Base-by-base conservation (phyloP, 1,139 yeast species). In the Suhomyces maxii region DNA sequence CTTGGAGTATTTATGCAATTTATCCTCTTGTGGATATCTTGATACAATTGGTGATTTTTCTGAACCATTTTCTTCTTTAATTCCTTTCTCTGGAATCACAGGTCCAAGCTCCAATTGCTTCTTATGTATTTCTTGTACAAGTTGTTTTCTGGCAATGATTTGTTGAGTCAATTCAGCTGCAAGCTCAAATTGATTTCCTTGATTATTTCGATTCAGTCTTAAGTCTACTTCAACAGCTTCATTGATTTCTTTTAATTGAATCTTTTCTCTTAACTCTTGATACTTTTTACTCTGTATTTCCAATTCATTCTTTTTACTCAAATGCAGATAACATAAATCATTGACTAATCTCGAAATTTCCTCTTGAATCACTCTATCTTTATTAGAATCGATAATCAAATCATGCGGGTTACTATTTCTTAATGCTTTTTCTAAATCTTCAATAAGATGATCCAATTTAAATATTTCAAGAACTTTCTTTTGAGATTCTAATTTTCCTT, bases 341-440 rank as follows among this genome's bases (percentile, higher is more conserved):
- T 73, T 74, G 30, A 67, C 55, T 37, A 75, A 59, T 31, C 79
- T 56, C 46, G 63, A 61, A 25, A 75, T 71, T 52, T 75, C 80
- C 38, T 73, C 79, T 51, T 75, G 80, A 13, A 75, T 63, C 8
- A 74, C 59, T 43, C 59, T 60, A 50, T 72, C 76, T 39, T 60
- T 57, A 13, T 58, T 57, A 34, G 54, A 53, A 48, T 67, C 72
- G 30, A 64, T 51, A 1, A 50, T 44, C 40, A 55, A 47, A 28
- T 58, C 60, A 25, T 55, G 57, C 2, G 52, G 53, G 36, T 43
- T 45, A 36, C 54, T 54, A 13, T 60, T 51, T 18, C 49, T 53
- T 10, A 42, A 39, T 9, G 44, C 44, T 40, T 54, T 52, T 38
- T 57, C 61, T 10, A 54, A 40, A 14, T 61, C 64, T 25, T 54